Base-by-base conservation (phyloP, 305 asterid species). In the Fraxinus latifolia region DNA sequence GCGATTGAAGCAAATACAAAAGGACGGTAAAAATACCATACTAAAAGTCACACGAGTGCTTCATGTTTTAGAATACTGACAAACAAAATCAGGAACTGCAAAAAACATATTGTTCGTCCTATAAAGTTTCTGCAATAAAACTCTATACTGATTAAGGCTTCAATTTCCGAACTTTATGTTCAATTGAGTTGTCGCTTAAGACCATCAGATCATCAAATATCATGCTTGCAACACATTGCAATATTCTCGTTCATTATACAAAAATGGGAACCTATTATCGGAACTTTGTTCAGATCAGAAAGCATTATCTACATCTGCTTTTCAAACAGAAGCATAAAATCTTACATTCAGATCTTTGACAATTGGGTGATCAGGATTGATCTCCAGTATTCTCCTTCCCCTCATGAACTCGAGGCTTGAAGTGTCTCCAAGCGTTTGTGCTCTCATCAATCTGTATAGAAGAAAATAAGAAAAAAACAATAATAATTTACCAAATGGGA, bases 391-490 rank as follows among this genome's bases (percentile, higher is more conserved):
- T 87, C 99, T 93, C 87, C 99, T 88, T 34, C 99, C 99, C 89
- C 93, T 91, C 99, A 94, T 96, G 91, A 96, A 96, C 88, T 96
- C 99, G 27, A 96, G 91, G 87, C 97, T 94, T 50, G 98, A 39
- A 71, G 93, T 89, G 88, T 96, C 99, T 65, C 99, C 98, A n/a
- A 96, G 97, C 7, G 99, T 94, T 83, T 96, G 98, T 7, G 99
- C 98, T 88, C 84, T 82, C 99, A 96, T 94, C 86, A 96, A 88
- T 85, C 99, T 96, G 87, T 84, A 77, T 67, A 27, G 25, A 77
- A 29, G 67, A 72, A 55, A 42, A 53, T 37, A 31, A 73, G 31
- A 17, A 80, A 42, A 25, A 27, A 32, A 34, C 5, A 74, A 58
- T 9, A 77, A 32, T 32, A 78, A 78, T 33, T 67, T 39, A 44